A percentile compares a stretch with the other conserved stretches of the same genome.
Conservation (phyloP, 495 filamentous ascomycete species). For the Chaetomium cochliodes region DNA sequence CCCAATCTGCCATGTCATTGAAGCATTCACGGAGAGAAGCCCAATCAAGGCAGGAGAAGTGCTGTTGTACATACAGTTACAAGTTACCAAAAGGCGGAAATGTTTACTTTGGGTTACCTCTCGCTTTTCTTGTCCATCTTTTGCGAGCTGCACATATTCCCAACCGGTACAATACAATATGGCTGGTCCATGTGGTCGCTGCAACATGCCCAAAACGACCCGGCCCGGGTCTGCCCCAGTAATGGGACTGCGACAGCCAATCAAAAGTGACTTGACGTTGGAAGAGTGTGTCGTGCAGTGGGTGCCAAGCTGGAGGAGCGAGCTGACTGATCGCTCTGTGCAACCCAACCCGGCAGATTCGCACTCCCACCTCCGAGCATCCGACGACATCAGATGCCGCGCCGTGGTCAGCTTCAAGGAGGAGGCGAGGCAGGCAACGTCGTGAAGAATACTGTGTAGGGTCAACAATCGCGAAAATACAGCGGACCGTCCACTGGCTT, state of each 20-base stretch:
- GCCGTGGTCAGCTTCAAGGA: not conserved
- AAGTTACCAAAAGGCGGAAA: too few species aligned
- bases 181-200: not conserved
- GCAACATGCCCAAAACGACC: conserved; percentile 1
- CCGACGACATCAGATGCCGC: conserved; percentile 17
- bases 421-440: not conserved
- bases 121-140: not conserved
- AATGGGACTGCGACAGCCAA: conserved; percentile 27
- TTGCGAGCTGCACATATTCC: not conserved
- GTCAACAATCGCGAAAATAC: too few species aligned
- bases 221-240: conserved; percentile 22
- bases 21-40: too few species aligned
- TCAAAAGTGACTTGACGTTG: conserved; percentile 30
- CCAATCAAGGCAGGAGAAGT: too few species aligned
- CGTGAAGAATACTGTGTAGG: too few species aligned
- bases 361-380: not conserved
- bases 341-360: conserved; percentile 19
- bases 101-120: too few species aligned
- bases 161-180: not conserved
- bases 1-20: too few species aligned
- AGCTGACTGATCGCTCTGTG: conserved; percentile 26
- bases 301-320: conserved; percentile 17
- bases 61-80: too few species aligned
- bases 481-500: too few species aligned
- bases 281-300: conserved; percentile 3